Evolutionary conservation across 2,329 filamentous ascomycete species (phyloP), one percentile per base, ranked within the genome.

Genomic region (Albophoma yamanashiensis): DNA sequence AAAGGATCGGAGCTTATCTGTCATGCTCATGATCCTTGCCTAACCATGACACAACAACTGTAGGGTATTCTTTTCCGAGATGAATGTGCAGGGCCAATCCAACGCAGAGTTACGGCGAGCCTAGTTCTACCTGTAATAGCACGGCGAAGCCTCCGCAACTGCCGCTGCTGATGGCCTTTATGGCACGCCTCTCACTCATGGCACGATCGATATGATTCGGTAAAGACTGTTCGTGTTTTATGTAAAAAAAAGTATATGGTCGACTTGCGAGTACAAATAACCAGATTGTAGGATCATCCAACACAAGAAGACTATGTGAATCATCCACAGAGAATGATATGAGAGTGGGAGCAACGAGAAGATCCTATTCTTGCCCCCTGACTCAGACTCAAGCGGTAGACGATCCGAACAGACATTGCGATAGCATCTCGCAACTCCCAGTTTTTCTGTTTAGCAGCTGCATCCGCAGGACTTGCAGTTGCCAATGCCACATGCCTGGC

Each of bases 391-490:
- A 22, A 45, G 22, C 42, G 4, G n/a, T 9, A 45, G 42, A 4
- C 1, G 20, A 22, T 11, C n/a, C 2, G 20, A 45, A 1, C 42
- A 22, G 42, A 27, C 15, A 14, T 2, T 27, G 43, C 15, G 43
- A 15, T 25, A 22, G 14, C 11, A 7, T 47, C 22, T 27, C 12
- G 22, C 42, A 20, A 14, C 15, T 15, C 7, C 17, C 22, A 11
- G 14, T 15, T 12, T 25, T 47, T 22, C 22, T 8, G 20, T 9
- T 52, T 17, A 60, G 55, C 59, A 60, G 59, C 59, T 60, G 45
- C 59, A 60, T 15, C 59, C 59, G 34, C 59, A 60, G 2, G 17
- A 12, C 45, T 57, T 58, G 55, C 59, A 60, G 22, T 60, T 58
- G 1, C 59, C 59, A 43, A 56, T 52, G 17, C 59, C 59, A 27